phyloP scores from a whole-genome alignment of 306 rosid species.

The Begonia loranthoides region DNA sequence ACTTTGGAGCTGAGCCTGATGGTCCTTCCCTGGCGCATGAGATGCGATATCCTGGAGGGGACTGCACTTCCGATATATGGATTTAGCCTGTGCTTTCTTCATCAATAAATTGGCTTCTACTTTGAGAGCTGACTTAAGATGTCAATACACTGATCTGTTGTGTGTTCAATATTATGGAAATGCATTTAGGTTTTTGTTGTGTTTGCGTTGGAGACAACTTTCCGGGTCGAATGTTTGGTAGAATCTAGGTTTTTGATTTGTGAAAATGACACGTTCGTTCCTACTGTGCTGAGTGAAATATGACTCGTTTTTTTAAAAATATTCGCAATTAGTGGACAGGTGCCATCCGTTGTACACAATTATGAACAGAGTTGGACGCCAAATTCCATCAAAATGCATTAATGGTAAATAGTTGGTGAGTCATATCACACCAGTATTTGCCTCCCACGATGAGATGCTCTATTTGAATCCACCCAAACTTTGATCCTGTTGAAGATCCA shows the following conservation, averaged over 20 bases:
- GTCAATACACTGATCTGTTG: not conserved
- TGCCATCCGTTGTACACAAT: not conserved
- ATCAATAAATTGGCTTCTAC: not conserved
- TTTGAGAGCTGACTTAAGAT: not conserved
- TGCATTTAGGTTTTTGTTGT: not conserved
- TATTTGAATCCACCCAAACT: too few species aligned
- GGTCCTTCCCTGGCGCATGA: slow-evolving; percentile 98
- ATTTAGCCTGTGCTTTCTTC: slow-evolving; percentile 15
- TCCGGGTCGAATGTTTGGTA: too few species aligned
- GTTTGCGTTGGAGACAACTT: too few species aligned
- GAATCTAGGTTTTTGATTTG: too few species aligned
- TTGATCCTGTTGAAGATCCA: not conserved
- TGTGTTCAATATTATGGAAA: not conserved
- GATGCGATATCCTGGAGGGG: slow-evolving; percentile 96
- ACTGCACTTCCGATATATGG: slow-evolving; percentile 96
- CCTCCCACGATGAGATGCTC: not conserved
- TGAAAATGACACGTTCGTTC: too few species aligned
- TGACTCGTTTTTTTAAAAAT: too few species aligned
- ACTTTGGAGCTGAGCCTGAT: slow-evolving; percentile 78
- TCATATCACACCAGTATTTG: not conserved
- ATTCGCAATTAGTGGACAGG: not conserved
- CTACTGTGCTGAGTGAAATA: too few species aligned
- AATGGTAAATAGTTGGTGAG: too few species aligned
- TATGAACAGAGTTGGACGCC: not conserved
- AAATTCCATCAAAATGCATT: not conserved